Evolutionary conservation across 257 asterid species (phyloP).

Genomic region (Salvia hispanica): DNA sequence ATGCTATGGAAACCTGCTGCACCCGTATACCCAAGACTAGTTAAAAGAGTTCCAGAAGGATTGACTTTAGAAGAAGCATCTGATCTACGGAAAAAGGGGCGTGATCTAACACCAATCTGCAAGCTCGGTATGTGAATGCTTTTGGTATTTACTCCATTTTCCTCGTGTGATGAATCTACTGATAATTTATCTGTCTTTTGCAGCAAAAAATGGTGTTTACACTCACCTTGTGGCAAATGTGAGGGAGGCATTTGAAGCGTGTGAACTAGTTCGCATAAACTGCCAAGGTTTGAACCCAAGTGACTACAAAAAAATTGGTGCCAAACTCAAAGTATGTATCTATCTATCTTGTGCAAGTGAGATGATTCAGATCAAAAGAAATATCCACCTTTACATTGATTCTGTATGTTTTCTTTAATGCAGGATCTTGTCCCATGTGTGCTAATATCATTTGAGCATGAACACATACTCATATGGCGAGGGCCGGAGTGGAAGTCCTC

Average conservation of each 20-base stretch:
- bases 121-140: conserved; percentile 62
- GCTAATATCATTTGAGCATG: conserved; percentile 75
- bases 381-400: not conserved
- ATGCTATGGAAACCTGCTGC: conserved; percentile 92
- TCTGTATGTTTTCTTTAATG: conserved; percentile 27
- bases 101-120: conserved; percentile 71
- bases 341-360: not conserved
- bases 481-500: conserved; percentile 82
- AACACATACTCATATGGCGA: conserved; percentile 89
- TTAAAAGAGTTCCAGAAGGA: conserved; percentile 71
- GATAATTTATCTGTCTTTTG: conserved; percentile 38
- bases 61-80: conserved; percentile 79
- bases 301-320: conserved; percentile 86
- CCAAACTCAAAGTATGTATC: conserved; percentile 73
- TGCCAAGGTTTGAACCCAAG: conserved; percentile 88
- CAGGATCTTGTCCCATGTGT: conserved; percentile 98
- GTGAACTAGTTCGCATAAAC: conserved; percentile 80
- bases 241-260: conserved; percentile 90
- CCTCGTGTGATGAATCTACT: conserved; percentile 21
- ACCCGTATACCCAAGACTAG: conserved; percentile 88
- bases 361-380: conserved; percentile 17
- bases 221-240: conserved; percentile 69
- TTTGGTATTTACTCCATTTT: conserved; percentile 27
- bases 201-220: conserved; percentile 91
- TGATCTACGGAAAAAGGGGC: conserved; percentile 81